Evolutionary conservation across 768 basidiomycete genomes (phyloP), one percentile per base, ranked within the genome.

Genomic region (Hericium rajendrae): DNA sequence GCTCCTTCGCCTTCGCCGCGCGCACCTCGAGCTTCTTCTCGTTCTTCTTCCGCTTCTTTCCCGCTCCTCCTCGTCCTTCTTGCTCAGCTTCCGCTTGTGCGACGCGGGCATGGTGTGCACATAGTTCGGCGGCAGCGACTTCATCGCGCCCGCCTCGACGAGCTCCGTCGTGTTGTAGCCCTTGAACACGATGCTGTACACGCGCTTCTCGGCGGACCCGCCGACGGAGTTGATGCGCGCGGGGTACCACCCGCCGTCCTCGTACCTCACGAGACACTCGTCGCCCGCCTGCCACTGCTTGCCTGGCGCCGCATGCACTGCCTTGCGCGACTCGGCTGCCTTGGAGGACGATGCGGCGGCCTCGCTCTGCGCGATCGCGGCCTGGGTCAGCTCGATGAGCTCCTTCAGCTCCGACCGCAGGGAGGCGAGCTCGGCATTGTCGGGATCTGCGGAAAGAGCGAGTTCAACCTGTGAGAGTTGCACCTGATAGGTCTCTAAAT

Each of bases 21-120:
- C 80, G 83, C 16, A 74, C 79, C 74, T 94, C 92, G 43, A 91
- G 62, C 71, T 94, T 94, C 77, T 93, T 93, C 77, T 94, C 92
- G 66, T 92, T 94, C 76, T 91, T 92, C 77, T 93, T 93, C 79
- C 91, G 90, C 81, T 92, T 94, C 70, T 72, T 74, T 93, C 92
- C 70, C 83, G 78, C 73, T 94, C 91, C 64, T 90, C 89, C 69
- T 93, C 92, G 70, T 93, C 91, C 64, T 71, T 84, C 66, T 85
- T 85, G 53, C 73, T 82, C 66, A 87, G 71, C 76, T 91, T 92
- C 57, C 91, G 84, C 73, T 94, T 94, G 62, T 73, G 79, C 43
- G 79, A 71, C 32, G 77, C 69, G 39, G 73, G 56, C 43, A 38
- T n/a, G 53, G 53, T 54, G 74, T 73, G 24, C 46, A 48, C 54